Percentiles rank a stretch among this genome's conserved stretches.
phyloP scores from a whole-genome alignment of 2,329 filamentous ascomycete species.

The Cercospora sp. region DNA sequence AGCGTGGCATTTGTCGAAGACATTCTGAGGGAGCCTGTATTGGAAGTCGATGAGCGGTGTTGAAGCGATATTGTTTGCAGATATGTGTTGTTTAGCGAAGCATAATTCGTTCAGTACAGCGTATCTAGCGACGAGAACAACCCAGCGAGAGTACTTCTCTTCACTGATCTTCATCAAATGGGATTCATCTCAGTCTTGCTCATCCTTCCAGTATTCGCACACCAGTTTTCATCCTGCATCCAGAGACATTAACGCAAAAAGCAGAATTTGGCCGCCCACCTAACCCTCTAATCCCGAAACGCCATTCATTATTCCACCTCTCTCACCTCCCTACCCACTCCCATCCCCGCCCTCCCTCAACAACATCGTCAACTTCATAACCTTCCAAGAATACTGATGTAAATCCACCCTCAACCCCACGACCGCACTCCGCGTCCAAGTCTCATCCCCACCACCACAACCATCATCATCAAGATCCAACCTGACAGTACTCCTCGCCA shows the following conservation, averaged over 20 bases:
- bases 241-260: background rate
- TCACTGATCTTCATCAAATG: too few species aligned
- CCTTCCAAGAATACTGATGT: conserved; percentile 25
- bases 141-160: background rate
- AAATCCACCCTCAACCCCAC: conserved; percentile 22
- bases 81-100: background rate
- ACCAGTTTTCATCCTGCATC: background rate
- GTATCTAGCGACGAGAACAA: background rate
- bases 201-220: background rate
- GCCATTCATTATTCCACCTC: background rate
- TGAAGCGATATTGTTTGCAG: background rate
- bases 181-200: background rate
- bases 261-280: background rate
- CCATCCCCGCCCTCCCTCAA: background rate
- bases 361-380: conserved; percentile 23
- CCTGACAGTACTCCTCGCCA: background rate
- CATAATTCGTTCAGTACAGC: background rate
- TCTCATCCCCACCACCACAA: background rate
- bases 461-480: background rate
- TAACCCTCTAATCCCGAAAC: background rate
- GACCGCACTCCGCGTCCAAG: conserved; percentile 20
- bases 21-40: conserved; percentile 21
- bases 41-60: too few species aligned
- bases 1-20: conserved; percentile 23
- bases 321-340: background rate